Evolutionary conservation across 495 filamentous ascomycete genomes (phyloP), one percentile per base, ranked within the genome.

Genomic region (Penicillium goetzii): DNA sequence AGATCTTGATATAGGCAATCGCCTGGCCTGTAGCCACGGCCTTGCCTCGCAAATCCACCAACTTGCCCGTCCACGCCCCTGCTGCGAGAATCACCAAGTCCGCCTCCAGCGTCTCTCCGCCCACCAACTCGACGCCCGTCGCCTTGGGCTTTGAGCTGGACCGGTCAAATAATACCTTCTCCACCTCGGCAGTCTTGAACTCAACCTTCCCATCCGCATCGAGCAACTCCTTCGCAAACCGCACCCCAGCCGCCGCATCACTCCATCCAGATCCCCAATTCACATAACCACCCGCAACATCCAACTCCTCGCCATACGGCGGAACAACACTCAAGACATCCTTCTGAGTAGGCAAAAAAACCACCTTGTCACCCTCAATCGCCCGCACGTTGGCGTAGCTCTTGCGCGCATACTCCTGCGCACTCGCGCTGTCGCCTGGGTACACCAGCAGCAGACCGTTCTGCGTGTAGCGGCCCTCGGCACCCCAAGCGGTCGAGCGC

Each of bases 191-290:
- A 17, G 79, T 84, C 40, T 84, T 68, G 69, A 94, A 92, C 9
- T 58, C 68, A 5, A 97, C 87, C 30, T 88, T 83, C 4, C 80
- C 82, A 19, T 82, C 86, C 23, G 74, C 69, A 54, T 86, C 83
- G 26, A 91, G 75, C 69, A 83, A 86, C 23, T 74, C 65, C 86
- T 95, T 92, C 15, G 82, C 83, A 74, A 82, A 91, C 15, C 72
- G 71, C 82, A 97, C 92, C 11, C 84, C 84, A 0, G 80, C 86
- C 49, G 88, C 90, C 0, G 93, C 92, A 68, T 99, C 85, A 7
- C 86, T 90, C 94, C 93, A 97, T 2, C 95, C 95, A 56, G 85
- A 88, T 1, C 79, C 82, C 69, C 81, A 79, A 72, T 97, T 99
- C 49, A 96, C 73, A 75, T 99, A 99, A 2, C 94, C 94, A 64